phyloP scores from a whole-genome alignment of 805 yeast genomes.

The Ogataea saltuana region DNA sequence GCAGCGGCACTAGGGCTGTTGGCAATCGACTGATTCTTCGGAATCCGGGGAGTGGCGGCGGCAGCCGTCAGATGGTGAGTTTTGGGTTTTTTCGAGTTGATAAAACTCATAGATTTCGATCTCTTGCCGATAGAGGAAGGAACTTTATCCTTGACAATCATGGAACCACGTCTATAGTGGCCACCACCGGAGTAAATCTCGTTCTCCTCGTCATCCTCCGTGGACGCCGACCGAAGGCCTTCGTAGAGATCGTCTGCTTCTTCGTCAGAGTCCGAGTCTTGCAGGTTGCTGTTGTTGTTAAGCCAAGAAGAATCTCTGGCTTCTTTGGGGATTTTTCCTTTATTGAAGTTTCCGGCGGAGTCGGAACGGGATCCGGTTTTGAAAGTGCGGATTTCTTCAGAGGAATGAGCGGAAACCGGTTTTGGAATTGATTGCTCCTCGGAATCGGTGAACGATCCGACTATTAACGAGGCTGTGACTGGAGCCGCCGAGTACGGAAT shows the following conservation, averaged over 20 bases:
- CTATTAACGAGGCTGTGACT: constrained; percentile 59
- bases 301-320: constrained; percentile 16
- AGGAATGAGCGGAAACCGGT: constrained; percentile 6
- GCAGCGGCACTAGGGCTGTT: constrained; percentile 67
- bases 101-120: constrained; percentile 64
- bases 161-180: constrained; percentile 35
- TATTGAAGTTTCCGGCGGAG: constrained; percentile 6
- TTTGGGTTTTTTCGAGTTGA: constrained; percentile 51
- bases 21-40: constrained; percentile 54
- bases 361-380: constrained; percentile 11
- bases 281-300: constrained; percentile 7
- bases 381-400: constrained; percentile 5
- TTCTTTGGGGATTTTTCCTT: constrained; percentile 9
- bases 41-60: constrained; percentile 79
- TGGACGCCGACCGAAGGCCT: constrained; percentile 29
- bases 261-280: constrained; percentile 36
- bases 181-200: constrained; percentile 22
- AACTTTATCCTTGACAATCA: constrained; percentile 39
- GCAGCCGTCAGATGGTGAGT: constrained; percentile 63
- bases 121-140: constrained; percentile 48
- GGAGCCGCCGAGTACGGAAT: constrained; percentile 79
- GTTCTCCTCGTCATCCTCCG: constrained; percentile 41
- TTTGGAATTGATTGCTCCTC: constrained; percentile 7
- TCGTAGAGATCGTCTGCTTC: constrained; percentile 46
- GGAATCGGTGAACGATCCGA: constrained; percentile 10